These are phyloP conservation scores for Mycena rosella DNA, from an alignment of 768 basidiomycete species.

Conservation along the genomic window DNA sequence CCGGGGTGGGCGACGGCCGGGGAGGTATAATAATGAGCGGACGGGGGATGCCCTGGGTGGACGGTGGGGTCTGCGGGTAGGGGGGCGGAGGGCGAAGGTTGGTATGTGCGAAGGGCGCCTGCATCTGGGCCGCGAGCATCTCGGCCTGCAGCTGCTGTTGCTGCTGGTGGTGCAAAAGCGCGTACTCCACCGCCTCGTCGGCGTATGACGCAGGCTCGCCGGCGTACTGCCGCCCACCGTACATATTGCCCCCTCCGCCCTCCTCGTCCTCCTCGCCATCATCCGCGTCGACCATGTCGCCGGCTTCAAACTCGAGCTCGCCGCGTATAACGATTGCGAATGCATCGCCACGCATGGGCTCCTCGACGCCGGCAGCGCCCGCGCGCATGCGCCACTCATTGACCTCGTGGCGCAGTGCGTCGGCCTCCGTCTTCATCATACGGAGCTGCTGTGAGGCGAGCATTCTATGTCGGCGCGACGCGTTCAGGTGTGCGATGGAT, in stretches of 20 bases:
- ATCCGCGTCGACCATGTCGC: slow-evolving; percentile 51
- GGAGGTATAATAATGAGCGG: slow-evolving; percentile 40
- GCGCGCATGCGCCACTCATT: slow-evolving; percentile 93
- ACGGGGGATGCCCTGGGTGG: slow-evolving; percentile 31
- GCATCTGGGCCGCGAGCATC: slow-evolving; percentile 19
- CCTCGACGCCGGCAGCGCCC: slow-evolving; percentile 77
- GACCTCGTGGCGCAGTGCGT: slow-evolving; percentile 89
- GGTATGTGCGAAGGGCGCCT: slow-evolving; percentile 3
- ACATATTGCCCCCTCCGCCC: slow-evolving; percentile 44
- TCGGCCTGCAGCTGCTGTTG: slow-evolving; percentile 20
- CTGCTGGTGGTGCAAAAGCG: slow-evolving; percentile 28
- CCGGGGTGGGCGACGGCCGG: slow-evolving; percentile 63
- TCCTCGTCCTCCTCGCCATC: slow-evolving; percentile 66
- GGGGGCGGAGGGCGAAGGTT: slow-evolving; percentile 4
- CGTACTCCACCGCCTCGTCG: slow-evolving; percentile 40
- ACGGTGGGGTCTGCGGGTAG: slow-evolving; percentile 1
- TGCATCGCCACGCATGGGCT: slow-evolving; percentile 78
- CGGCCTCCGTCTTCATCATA: slow-evolving; percentile 81
- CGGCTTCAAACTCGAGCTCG: slow-evolving; percentile 73
- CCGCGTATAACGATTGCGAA: slow-evolving; percentile 79
- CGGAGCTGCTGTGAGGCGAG: slow-evolving; percentile 89
- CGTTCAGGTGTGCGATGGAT: slow-evolving; percentile 89
- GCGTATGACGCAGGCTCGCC: slow-evolving; percentile 58
- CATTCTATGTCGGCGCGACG: slow-evolving; percentile 83
- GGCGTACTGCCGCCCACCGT: slow-evolving; percentile 37